phyloP scores from a whole-genome alignment of 2,329 filamentous ascomycete genomes.

The Dactylonectria macrodidyma region DNA sequence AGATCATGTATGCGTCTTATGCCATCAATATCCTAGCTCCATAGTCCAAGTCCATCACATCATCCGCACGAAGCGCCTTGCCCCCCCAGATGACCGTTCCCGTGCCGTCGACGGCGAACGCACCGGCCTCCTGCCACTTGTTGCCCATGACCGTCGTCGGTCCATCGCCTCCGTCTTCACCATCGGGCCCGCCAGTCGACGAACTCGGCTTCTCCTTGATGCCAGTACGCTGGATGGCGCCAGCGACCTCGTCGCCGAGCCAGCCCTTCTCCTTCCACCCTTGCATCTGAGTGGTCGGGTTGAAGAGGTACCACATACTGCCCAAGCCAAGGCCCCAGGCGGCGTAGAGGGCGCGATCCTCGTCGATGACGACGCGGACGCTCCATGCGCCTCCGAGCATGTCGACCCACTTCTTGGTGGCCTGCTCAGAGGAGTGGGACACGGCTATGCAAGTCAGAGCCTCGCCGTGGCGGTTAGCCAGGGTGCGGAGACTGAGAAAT shows the following conservation, averaged over 20 bases:
- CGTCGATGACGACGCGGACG: slow-evolving; percentile 69
- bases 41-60: slow-evolving; percentile 69
- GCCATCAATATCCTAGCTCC: slow-evolving; percentile 56
- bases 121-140: slow-evolving; percentile 70
- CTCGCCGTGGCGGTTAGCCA: slow-evolving; percentile 66
- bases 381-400: slow-evolving; percentile 71
- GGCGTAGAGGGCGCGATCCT: slow-evolving; percentile 70
- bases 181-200: slow-evolving; percentile 1
- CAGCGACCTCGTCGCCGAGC: slow-evolving; percentile 66
- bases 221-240: slow-evolving; percentile 58
- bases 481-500: slow-evolving; percentile 68
- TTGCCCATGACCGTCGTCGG: slow-evolving; percentile 65
- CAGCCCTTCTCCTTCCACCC: slow-evolving; percentile 70
- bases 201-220: slow-evolving; percentile 38
- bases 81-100: slow-evolving; percentile 66
- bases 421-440: slow-evolving; percentile 70
- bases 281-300: slow-evolving; percentile 67
- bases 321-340: slow-evolving; percentile 71
- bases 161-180: slow-evolving; percentile 51
- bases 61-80: slow-evolving; percentile 64
- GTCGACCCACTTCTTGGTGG: slow-evolving; percentile 71
- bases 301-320: slow-evolving; percentile 66
- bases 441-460: slow-evolving; percentile 70
- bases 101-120: slow-evolving; percentile 65
- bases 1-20: slow-evolving; percentile 15